Base-by-base conservation (phyloP, 495 filamentous ascomycete species). In the Penicillium alfredii region DNA sequence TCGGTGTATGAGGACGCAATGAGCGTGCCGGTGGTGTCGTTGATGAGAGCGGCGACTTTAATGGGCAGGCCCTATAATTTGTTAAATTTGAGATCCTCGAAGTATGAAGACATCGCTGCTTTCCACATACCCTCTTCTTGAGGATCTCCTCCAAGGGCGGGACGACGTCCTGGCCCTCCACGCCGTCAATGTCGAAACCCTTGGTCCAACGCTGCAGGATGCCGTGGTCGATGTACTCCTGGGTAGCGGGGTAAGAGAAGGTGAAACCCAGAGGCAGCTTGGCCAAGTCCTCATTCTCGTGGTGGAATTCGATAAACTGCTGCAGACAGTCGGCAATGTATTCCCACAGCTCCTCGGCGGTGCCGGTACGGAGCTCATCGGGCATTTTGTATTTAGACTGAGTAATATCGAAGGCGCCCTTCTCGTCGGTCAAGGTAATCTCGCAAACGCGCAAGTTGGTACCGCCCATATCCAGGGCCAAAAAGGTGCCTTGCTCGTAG, bases 361-460 rank as follows among this genome's bases (percentile, higher is more conserved):
- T 80, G 46, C 92, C 93, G 4, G 82, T 86, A 70, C 88, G 94
- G 35, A 98, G 74, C 65, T 95, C 92, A 60, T 95, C 88, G 14
- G 92, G 92, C 77, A 98, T 87, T 29, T 84, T 79, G 62, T 98
- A 98, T 63, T 98, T 98, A 45, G 90, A 96, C 68, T 98, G 92
- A 47, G 89, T 94, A 54, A 98, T 98, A 55, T 98, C 92, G 65
- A 97, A 98, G 58, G 89, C 87, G 30, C 92, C 93, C 69, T 87
- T 85, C 61, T 86, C 78, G 36, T 94, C 79, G 14, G 86, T 86
- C 55, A 98, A 68, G 44, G 80, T 85, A 56, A 98, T 90, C 61
- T 98, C 87, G 68, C 92, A 98, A 51, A 98, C 93, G 56, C 92
- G 88, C 39, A 98, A 73, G 57, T 98, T 98, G 57, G 92, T 98